Evolutionary conservation across 257 asterid species (phyloP).

Genomic region (Petunia axillaris): DNA sequence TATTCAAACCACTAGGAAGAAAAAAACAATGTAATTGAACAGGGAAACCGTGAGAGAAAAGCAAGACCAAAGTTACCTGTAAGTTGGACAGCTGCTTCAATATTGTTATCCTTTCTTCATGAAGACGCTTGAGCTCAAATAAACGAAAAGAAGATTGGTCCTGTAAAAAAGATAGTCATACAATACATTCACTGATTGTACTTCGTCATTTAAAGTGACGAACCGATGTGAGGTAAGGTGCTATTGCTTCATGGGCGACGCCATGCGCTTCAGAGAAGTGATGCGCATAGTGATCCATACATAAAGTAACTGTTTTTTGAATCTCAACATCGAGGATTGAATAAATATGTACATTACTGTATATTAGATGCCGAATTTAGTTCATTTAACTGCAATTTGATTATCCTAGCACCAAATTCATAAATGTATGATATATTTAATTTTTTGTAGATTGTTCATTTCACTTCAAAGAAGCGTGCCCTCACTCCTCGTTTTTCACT

Average conservation of each 20-base stretch:
- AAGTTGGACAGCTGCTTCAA: constrained; percentile 68
- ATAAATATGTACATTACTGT: no score
- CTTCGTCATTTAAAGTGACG: no score
- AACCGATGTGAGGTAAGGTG: no score
- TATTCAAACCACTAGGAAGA: constrained; percentile 29
- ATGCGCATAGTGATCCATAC: no score
- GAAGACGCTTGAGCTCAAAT: constrained; percentile 73
- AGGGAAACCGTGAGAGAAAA: constrained; percentile 3
- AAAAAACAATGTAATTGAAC: constrained; percentile 11
- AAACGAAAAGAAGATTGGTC: constrained; percentile 67
- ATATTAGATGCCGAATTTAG: background rate
- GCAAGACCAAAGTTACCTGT: constrained; percentile 61
- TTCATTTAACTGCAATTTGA: constrained; percentile 25
- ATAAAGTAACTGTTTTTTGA: no score
- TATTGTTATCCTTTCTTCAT: constrained; percentile 77
- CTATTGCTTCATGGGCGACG: no score
- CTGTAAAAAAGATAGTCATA: constrained; percentile 41
- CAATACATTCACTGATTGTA: background rate
- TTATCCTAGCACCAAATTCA: background rate
- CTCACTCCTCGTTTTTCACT: no score
- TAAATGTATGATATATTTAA: no score
- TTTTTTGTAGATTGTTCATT: no score
- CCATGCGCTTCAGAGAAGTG: no score
- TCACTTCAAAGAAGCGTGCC: no score
- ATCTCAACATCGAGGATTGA: no score